phyloP scores from a whole-genome alignment of 192 early-diverging fungal species.

The Diversispora eburnea region DNA sequence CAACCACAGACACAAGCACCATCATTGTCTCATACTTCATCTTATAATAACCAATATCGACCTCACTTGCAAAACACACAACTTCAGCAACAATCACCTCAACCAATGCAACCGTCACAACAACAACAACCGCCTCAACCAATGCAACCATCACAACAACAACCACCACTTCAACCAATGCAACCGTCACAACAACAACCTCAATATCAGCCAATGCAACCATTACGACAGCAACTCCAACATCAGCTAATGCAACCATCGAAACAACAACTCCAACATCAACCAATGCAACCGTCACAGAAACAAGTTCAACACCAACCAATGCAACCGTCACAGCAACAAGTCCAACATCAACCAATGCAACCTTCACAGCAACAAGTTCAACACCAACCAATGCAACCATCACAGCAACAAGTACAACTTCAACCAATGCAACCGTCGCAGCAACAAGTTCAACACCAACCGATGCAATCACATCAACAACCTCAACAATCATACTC shows the following conservation, averaged over 20 bases:
- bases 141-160: not conserved
- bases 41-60: constrained; percentile 16
- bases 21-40: not conserved
- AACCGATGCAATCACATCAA: too few species aligned
- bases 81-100: constrained; percentile 25
- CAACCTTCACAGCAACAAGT: too few species aligned
- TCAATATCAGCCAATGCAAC: not conserved
- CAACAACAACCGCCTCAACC: constrained; percentile 2
- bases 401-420: too few species aligned
- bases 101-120: constrained; percentile 26
- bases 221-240: not conserved
- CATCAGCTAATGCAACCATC: not conserved
- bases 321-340: too few species aligned
- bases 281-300: too few species aligned
- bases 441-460: too few species aligned
- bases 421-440: too few species aligned
- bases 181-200: not conserved
- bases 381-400: too few species aligned
- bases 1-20: too few species aligned
- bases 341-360: too few species aligned
- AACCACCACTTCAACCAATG: not conserved
- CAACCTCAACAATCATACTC: too few species aligned
- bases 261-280: not conserved
- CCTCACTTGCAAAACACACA: constrained; percentile 25
- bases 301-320: too few species aligned